Base-by-base conservation (phyloP, 2,329 filamentous ascomycete genomes). In the Aspergillus caelatus region DNA sequence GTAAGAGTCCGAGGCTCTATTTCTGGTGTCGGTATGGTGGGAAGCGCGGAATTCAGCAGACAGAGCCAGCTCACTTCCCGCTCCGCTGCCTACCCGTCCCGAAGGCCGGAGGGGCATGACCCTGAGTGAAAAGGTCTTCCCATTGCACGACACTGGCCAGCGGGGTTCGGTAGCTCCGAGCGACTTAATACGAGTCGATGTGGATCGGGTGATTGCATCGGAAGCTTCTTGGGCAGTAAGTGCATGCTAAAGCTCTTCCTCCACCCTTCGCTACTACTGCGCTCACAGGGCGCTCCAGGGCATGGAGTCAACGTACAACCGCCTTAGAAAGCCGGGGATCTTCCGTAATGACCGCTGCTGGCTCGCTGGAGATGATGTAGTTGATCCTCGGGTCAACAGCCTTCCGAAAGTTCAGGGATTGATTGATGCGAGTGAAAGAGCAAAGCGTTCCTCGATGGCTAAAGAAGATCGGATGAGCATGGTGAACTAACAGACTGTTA, bases 311-410 rank as follows among this genome's bases (percentile, higher is more conserved):
- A 79, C 77, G 4, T 81, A 82, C 65, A 71, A 80, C 5, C 58
- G 70, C 4, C 67, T 84, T 9, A 79, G 80, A 3, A 66, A 70
- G 14, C 80, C 80, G 0, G 76, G 78, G 4, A 80, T 82, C n/a
- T 83, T 78, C 62, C 80, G 83, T 10, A 85, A 84, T 58, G 82
- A 84, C 64, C 72, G 82, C 0, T 79, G 85, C 66, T 84, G 82
- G 83, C 74, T 85, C 7, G 82, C 81, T 0, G 79, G 79, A 2
- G 83, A 84, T 66, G 82, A 84, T 64, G 75, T 80, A 4, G 81
- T 84, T 4, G 81, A 84, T 58, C 82, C 82, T 2, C 74, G 80
- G 1, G 68, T 79, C 9, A 75, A 76, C n/a, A 63, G 78, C 16
- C 63, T 69, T 0, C 79, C 81, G 0, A 67, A 73, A 34, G 72